Conservation (phyloP, 352 stramenopile species). For the Saprolegnia parasitica region DNA sequence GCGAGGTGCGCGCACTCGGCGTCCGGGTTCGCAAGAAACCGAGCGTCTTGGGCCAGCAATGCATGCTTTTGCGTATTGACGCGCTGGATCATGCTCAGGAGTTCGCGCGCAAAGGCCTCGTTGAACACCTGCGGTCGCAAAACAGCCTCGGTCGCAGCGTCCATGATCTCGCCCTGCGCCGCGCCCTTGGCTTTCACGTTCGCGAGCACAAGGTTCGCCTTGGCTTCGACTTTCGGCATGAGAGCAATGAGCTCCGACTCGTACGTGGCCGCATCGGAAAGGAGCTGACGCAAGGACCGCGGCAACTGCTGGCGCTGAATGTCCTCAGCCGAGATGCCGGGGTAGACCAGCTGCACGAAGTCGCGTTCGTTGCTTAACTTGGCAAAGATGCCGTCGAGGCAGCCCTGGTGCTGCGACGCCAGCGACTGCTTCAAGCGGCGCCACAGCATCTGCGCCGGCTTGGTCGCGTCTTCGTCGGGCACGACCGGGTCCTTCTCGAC, state of each 20-base stretch:
- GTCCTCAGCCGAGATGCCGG: conserved; percentile 64
- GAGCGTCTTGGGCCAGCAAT: conserved; percentile 57
- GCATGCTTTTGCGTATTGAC: conserved; percentile 80
- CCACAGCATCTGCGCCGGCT: conserved; percentile 46
- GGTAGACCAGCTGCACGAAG: conserved; percentile 79
- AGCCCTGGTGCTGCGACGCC: conserved; percentile 30
- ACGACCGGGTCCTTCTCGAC: conserved; percentile 53
- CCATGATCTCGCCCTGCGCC: conserved; percentile 72
- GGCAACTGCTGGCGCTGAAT: conserved; percentile 48
- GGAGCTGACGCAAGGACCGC: conserved; percentile 61
- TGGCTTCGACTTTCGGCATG: conserved; percentile 78
- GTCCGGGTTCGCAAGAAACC: conserved; percentile 52
- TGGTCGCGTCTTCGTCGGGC: conserved; percentile 29
- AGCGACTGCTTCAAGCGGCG: conserved; percentile 58
- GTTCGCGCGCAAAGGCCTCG: conserved; percentile 77
- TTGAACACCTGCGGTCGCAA: conserved; percentile 75
- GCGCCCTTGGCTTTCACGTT: conserved; percentile 80
- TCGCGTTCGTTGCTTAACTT: conserved; percentile 58
- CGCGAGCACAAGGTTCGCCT: conserved; percentile 62
- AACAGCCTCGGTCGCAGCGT: conserved; percentile 53
- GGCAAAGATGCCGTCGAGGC: conserved; percentile 71
- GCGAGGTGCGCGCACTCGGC: conserved; percentile 60
- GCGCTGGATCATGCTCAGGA: conserved; percentile 77
- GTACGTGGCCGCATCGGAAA: conserved; percentile 70
- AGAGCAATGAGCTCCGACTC: conserved; percentile 65